Evolutionary conservation across 1,284 basidiomycete genomes (phyloP), one percentile per base, ranked within the genome.

Genomic region (Ceratobasidium theobromae): DNA sequence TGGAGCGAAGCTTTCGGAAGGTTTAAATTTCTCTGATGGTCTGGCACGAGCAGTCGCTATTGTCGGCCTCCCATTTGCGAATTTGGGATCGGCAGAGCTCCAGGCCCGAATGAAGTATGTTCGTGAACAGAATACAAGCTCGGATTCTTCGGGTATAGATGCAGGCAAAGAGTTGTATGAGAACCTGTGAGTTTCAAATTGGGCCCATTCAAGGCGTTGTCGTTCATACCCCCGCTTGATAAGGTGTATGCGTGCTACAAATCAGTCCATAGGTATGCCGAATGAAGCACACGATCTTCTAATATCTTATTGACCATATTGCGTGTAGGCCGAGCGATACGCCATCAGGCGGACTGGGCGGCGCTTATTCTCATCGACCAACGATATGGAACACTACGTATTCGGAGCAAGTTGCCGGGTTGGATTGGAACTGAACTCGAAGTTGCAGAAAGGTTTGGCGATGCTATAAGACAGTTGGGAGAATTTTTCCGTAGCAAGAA

Each of bases 1-100:
- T 23, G 95, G 96, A 8, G 96, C 95, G 21, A 99, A 98, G 75
- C 82, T 99, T 12, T 97, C 94, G 0, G 96, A 99, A 77, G 96
- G 96, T 1, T 86, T 99, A 72, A 99, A 99, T 77, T 99, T 99
- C 76, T 85, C 91, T 3, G 92, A 94, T 75, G 84, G 91, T 41
- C 84, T 98, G 2, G 93, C 94, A 1, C 86, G 94, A 45, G 91
- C 89, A 14, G 94, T 97, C 28, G 80, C 97, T 53, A 86, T 98
- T 74, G 83, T 93, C 53, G 97, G 97, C 1, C 83, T 99, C 28
- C 96, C 96, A 0, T 99, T 95, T 74, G 90, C 96, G 6, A 98
- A 98, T 75, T 81, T 91, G 45, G 86, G 87, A n/a, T 95, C 92
- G 0, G 83, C 88, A 0, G 96, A 98, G 76, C 82, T 99, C 51